phyloP scores from a whole-genome alignment of 805 yeast genomes.

The Ogataea methanolica region DNA sequence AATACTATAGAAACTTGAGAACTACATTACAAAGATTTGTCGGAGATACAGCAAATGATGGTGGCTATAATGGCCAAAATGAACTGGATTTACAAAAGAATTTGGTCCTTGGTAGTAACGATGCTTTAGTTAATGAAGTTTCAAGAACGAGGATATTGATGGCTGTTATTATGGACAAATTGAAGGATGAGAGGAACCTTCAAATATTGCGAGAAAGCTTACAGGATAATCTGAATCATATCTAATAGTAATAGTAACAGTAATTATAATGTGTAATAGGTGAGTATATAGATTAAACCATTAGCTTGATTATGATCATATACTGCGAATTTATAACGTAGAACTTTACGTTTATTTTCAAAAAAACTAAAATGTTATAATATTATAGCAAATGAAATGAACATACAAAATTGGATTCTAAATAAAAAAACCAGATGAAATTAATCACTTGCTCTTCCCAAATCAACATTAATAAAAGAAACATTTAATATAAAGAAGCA shows the following conservation, averaged over 20 bases:
- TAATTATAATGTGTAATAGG: neutral
- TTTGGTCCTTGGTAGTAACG: conserved; percentile 19
- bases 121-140: conserved; percentile 10
- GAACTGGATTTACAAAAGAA: conserved; percentile 15
- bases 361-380: neutral
- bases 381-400: neutral
- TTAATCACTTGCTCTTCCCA: neutral
- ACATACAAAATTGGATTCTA: neutral
- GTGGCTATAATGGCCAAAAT: conserved; percentile 1
- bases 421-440: neutral
- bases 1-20: conserved; percentile 14
- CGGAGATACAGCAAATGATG: conserved; percentile 5
- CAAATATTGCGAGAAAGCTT: conserved; percentile 1
- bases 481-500: too few species aligned
- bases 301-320: neutral
- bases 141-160: conserved; percentile 7
- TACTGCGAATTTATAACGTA: too few species aligned
- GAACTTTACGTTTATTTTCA: too few species aligned
- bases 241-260: conserved; percentile 1
- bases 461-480: too few species aligned
- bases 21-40: conserved; percentile 9
- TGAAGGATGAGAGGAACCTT: conserved; percentile 5
- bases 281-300: neutral
- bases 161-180: conserved; percentile 14
- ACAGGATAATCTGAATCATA: neutral